A percentile compares a stretch with the other conserved stretches of the same genome.
phyloP scores from a whole-genome alignment of 1,139 yeast genomes.

The Oligophagozyma castellii region DNA sequence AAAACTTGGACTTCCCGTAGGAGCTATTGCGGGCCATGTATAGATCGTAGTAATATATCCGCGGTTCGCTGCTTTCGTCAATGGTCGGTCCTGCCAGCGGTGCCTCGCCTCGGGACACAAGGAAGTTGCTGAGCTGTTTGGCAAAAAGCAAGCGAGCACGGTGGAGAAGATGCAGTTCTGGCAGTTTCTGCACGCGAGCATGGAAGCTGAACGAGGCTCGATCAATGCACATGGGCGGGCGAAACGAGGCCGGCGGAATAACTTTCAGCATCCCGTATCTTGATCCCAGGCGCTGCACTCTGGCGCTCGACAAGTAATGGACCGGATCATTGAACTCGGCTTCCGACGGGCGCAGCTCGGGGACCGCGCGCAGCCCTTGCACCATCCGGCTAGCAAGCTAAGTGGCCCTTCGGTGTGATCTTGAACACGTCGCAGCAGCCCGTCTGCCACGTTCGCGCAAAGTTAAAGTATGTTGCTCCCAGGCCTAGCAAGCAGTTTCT shows the following conservation, averaged over 20 bases:
- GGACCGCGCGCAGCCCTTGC: too few relatives aligned
- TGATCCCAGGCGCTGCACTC: constrained; percentile 38
- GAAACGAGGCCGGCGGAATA: constrained; percentile 47
- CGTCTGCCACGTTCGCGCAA: too few relatives aligned
- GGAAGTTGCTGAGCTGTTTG: constrained; percentile 44
- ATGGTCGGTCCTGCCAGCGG: background rate
- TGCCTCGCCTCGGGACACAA: constrained; percentile 30
- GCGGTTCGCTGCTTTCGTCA: background rate
- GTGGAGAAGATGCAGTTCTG: constrained; percentile 48
- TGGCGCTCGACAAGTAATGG: constrained; percentile 39
- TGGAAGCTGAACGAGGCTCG: constrained; percentile 40
- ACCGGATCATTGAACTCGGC: constrained; percentile 52
- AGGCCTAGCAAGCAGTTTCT: too few relatives aligned
- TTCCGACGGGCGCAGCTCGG: constrained; percentile 40
- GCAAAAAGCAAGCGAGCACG: constrained; percentile 50
- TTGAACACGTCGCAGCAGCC: too few relatives aligned
- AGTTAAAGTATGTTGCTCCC: too few relatives aligned
- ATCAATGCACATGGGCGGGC: constrained; percentile 40
- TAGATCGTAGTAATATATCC: constrained; percentile 40
- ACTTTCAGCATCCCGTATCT: constrained; percentile 52
- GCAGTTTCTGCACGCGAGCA: constrained; percentile 49
- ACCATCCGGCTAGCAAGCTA: too few relatives aligned
- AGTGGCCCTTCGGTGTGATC: too few relatives aligned
- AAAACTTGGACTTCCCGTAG: background rate
- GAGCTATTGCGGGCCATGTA: constrained; percentile 26